Evolutionary conservation across 805 yeast genomes (phyloP).

Genomic region (Cyberlindnera nakhonratchasimensis): DNA sequence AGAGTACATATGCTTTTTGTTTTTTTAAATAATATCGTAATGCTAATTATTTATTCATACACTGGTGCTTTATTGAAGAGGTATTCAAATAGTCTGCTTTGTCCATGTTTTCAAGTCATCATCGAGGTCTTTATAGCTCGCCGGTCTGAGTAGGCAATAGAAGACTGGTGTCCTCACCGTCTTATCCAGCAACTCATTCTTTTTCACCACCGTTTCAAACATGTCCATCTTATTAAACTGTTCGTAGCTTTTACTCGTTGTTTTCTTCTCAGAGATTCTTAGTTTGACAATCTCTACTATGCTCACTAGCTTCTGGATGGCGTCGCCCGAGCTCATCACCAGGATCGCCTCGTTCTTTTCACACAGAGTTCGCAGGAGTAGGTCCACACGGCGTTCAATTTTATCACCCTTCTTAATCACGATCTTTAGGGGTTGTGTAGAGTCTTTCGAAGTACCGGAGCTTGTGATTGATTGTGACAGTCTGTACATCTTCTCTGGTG

Average conservation of each 20-base stretch:
- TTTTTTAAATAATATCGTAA: too few species aligned
- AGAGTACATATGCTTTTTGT: too few species aligned
- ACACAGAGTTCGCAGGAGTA: slow-evolving; percentile 5
- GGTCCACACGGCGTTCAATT: slow-evolving; percentile 19
- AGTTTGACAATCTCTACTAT: slow-evolving; percentile 25
- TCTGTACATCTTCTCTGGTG: background rate
- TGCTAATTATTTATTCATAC: too few species aligned
- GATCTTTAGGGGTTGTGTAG: background rate
- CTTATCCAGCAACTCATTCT: slow-evolving; percentile 23
- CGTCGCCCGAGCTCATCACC: slow-evolving; percentile 25
- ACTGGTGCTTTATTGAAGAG: too few species aligned
- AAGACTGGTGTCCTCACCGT: slow-evolving; percentile 22
- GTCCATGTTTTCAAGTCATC: slow-evolving; percentile 22
- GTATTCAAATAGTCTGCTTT: slow-evolving; percentile 7
- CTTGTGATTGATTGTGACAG: slow-evolving; percentile 5
- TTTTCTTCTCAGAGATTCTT: slow-evolving; percentile 10
- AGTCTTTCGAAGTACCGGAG: background rate
- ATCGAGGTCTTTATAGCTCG: background rate
- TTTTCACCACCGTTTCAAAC: slow-evolving; percentile 14
- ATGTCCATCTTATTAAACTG: slow-evolving; percentile 26
- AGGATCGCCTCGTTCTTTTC: slow-evolving; percentile 5
- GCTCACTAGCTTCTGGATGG: slow-evolving; percentile 23
- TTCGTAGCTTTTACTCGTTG: slow-evolving; percentile 9
- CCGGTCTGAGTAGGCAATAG: slow-evolving; percentile 18
- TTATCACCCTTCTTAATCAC: slow-evolving; percentile 26